Evolutionary conservation across 2,329 filamentous ascomycete genomes (phyloP), one percentile per base, ranked within the genome.

Genomic region (Byssothecium circinans): DNA sequence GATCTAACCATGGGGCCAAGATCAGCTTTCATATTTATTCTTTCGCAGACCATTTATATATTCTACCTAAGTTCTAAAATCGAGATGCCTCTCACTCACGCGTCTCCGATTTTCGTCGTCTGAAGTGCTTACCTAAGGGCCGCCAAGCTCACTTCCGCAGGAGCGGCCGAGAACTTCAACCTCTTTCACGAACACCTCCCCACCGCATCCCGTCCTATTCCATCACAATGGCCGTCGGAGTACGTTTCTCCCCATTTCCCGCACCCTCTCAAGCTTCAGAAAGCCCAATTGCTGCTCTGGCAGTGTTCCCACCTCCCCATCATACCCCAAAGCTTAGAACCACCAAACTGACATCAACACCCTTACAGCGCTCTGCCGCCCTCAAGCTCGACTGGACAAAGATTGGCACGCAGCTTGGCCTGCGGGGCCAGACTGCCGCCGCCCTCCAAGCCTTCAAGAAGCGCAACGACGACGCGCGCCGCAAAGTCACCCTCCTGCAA

Each of bases 301-400:
- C 60, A 43, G 54, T 43, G 53, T 45, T 43, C 43, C 54, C 35
- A 18, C 47, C 39, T 43, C 49, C 58, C 52, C 65, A 69, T 65
- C 49, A 60, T 56, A 47, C 53, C 56, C 61, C 45, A 41, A 37
- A 32, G 17, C 34, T 44, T 18, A 52, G 32, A 48, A 46, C 41
- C 41, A 50, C 51, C 47, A 63, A 66, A 67, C 66, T 68, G 64
- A 72, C 60, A 39, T 50, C 40, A 38, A n/a, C n/a, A 46, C 49
- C 52, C 55, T 54, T 57, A 75, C 75, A 97, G 92, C 88, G 91
- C 84, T 96, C 90, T 84, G 91, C 92, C 82, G 91, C 92, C 78
- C 85, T 95, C 78, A 99, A 97, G 85, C 85, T 99, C 83, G 94
- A 99, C 86, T 99, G 94, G 94, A 85, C 85, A 79, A 94, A 95